These are phyloP conservation scores for Phylloporus scabripes DNA, from an alignment of 768 basidiomycete genomes.

Conservation along the genomic window DNA sequence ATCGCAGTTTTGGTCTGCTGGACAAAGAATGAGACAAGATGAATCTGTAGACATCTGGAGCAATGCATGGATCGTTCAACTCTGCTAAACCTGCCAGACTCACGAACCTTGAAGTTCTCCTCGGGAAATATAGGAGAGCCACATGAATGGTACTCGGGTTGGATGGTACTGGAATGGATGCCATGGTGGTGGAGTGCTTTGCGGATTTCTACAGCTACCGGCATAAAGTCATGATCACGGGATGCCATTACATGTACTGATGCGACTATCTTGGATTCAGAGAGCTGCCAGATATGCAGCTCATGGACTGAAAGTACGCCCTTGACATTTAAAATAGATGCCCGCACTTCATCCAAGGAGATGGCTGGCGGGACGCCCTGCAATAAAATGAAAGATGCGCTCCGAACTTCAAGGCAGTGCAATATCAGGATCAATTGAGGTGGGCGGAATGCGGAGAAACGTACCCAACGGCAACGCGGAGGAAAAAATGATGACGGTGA, in stretches of 20 bases:
- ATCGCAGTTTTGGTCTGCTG: slow-evolving; percentile 61
- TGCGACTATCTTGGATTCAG: slow-evolving; percentile 90
- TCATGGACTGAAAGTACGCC: slow-evolving; percentile 87
- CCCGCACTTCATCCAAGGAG: slow-evolving; percentile 82
- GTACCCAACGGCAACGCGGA: slow-evolving; percentile 86
- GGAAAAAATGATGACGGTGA: slow-evolving; percentile 95
- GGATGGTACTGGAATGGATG: slow-evolving; percentile 92
- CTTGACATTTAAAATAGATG: slow-evolving; percentile 73
- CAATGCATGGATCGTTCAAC: slow-evolving; percentile 1
- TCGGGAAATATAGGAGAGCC: slow-evolving; percentile 34
- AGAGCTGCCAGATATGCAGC: slow-evolving; percentile 96
- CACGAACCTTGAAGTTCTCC: slow-evolving; percentile 45
- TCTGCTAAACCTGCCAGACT: background rate
- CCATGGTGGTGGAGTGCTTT: slow-evolving; percentile 83
- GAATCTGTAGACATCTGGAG: slow-evolving; percentile 46
- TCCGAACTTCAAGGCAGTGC: slow-evolving; percentile 50
- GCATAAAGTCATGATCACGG: slow-evolving; percentile 85
- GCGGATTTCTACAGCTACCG: slow-evolving; percentile 77
- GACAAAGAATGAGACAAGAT: slow-evolving; percentile 69
- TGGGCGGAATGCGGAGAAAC: slow-evolving; percentile 15
- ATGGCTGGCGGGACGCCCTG: slow-evolving; percentile 91
- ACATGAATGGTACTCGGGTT: slow-evolving; percentile 70
- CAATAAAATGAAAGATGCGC: slow-evolving; percentile 89
- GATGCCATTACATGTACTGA: slow-evolving; percentile 92
- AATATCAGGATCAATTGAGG: slow-evolving; percentile 3